These are phyloP conservation scores for Aegilops longissima DNA, from an alignment of 176 grass and related monocot species.

Conservation along the genomic window DNA sequence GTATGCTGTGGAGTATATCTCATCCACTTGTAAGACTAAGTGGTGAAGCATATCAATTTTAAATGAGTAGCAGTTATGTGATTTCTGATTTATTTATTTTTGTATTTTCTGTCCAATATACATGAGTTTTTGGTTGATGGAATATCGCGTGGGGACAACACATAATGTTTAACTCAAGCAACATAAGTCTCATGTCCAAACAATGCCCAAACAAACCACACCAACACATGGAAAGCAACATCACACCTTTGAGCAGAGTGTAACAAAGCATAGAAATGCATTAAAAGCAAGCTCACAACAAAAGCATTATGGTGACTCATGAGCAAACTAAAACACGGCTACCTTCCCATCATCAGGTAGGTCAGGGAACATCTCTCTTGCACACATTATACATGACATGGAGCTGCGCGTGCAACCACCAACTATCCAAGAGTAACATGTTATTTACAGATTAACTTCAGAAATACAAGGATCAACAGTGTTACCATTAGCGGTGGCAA, in stretches of 20 bases:
- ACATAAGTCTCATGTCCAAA: neutral
- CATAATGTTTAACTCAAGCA: constrained; percentile 1
- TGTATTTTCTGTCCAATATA: neutral
- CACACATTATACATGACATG: neutral
- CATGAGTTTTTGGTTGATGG: neutral
- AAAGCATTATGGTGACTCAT: neutral
- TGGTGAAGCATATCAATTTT: constrained; percentile 27
- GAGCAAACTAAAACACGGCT: neutral
- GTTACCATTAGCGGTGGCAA: constrained; percentile 30
- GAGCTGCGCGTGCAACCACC: neutral
- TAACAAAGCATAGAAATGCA: neutral
- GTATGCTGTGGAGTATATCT: constrained; percentile 13
- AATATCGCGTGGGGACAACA: neutral
- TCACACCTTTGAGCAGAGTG: neutral
- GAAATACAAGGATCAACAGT: neutral
- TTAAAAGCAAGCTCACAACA: neutral
- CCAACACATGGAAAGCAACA: neutral
- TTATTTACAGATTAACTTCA: neutral
- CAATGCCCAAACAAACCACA: neutral
- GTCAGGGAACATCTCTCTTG: neutral
- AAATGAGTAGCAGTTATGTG: neutral
- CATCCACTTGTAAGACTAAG: constrained; percentile 46
- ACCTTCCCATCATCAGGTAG: neutral
- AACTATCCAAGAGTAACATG: constrained; percentile 3
- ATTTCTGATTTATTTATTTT: neutral